Base-by-base conservation (phyloP, 495 filamentous ascomycete species). In the Letharia lupina region DNA sequence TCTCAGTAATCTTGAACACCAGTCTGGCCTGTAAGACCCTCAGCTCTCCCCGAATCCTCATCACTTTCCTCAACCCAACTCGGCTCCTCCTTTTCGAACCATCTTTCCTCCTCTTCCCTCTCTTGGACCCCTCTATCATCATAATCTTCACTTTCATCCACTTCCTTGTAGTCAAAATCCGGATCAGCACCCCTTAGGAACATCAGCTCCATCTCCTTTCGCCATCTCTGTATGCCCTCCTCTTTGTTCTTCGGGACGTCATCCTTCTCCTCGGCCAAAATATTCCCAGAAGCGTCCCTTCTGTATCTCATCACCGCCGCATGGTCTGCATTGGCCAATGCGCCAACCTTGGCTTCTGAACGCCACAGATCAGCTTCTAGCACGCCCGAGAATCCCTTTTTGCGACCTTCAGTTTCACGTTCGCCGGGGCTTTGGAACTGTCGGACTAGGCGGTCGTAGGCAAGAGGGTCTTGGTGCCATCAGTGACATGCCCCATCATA, bases 1-100 rank as follows among this genome's bases (percentile, higher is more conserved):
- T 18, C 48, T 83, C 75, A 94, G 65, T 86, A 95, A 75, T 95
- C 91, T 72, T 93, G 89, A 45, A 93, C 78, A 1, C 91, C 91
- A 28, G 90, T 93, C 76, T 93, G 85, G 6, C 90, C 89, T 37
- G 75, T 76, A 23, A 89, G 70, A 33, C 72, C 71, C 15, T 74
- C 69, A 48, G 62, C 71, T 31, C 71, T 48, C 62, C 75, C 75
- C 6, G 73, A 63, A n/a, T 75, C 78, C 23, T 76, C 77, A n/a
- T 75, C 70, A 54, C 75, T 78, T 45, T 81, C 85, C 62, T 79
- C 75, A 12, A 82, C 71, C 84, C 84, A 90, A 42, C 78, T 79
- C 1, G 87, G 84, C 60, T 89, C 86, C 75, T 92, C 88, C n/a
- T 84, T 85, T 31, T 89, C 88, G 72, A 93, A 90, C 77, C 88